Base-by-base conservation (phyloP, 257 asterid genomes). In the Linderniella brevidens region DNA sequence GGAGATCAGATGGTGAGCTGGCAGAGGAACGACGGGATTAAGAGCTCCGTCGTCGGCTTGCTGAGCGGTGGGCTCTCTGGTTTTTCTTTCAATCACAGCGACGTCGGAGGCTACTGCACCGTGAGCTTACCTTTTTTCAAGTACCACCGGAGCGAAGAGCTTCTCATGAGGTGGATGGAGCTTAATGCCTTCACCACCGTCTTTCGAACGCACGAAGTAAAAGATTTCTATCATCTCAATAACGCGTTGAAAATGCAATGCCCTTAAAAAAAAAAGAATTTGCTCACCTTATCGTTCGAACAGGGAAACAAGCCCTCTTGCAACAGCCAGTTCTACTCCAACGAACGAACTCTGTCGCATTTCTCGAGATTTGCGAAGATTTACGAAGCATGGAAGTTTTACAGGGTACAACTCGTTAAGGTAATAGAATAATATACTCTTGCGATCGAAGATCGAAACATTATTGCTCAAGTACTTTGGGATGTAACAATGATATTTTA, bases 1-100 rank as follows among this genome's bases (percentile, higher is more conserved):
- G 97, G 97, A 45, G 97, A 87, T 58, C 97, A 87, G 72, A 87
- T 87, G 97, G 95, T 87, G 37, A 87, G 97, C 53, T 87, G 97
- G 97, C 93, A 83, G 65, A 62, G 78, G n/a, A 80, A 87, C 53
- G 97, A 87, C 56, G 97, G 97, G 52, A 80, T 87, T 60, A 87
- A 87, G 66, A 87, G 95, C 65, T 78, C 97, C 11, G 92, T 87
- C 1, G 74, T 78, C 29, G 97, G 97, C 44, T 66, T 88, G 63
- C 77, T 88, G 11, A 83, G 87, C 45, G 72, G 97, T 55, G 93
- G 97, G 5, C 64, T 88, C 50, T 80, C 93, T 11, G 97, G 97
- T 9, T 88, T 69, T 61, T 79, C 95, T 39, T 77, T 88, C 64
- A 88, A 83, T 58, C 97, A 88, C 56, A 88, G 97, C 48, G 97